These are phyloP conservation scores for Senna tora DNA, from an alignment of 306 rosid genomes.

Conservation along the genomic window DNA sequence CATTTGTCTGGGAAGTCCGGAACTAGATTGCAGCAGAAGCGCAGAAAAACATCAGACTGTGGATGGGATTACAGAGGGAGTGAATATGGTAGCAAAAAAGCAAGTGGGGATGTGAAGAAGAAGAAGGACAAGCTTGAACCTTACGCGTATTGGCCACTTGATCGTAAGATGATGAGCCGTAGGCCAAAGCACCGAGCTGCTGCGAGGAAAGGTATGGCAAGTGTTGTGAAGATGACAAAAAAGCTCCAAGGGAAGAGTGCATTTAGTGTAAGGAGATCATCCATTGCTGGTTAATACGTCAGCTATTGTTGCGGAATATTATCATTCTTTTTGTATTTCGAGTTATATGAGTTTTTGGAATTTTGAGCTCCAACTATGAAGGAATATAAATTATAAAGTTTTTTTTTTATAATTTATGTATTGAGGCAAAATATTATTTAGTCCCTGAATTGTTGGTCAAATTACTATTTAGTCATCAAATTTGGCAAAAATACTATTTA, in stretches of 20 bases:
- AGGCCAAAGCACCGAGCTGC: conserved; percentile 80
- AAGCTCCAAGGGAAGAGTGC: conserved; percentile 92
- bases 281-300: not conserved
- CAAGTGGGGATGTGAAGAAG: conserved; percentile 88
- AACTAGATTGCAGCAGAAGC: conserved; percentile 66
- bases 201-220: conserved; percentile 88
- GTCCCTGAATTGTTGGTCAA: too few relatives aligned
- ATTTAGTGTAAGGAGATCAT: conserved; percentile 45
- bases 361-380: conserved; percentile 25
- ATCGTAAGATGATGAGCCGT: conserved; percentile 95
- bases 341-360: conserved; percentile 20
- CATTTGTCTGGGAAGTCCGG: conserved; percentile 59
- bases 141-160: conserved; percentile 97
- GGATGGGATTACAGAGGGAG: conserved; percentile 92
- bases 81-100: conserved; percentile 88
- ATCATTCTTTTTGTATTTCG: conserved; percentile 3
- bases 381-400: not conserved
- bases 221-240: conserved; percentile 88
- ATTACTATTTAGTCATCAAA: too few relatives aligned
- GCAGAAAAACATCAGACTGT: conserved; percentile 68
- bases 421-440: too few relatives aligned
- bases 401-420: too few relatives aligned
- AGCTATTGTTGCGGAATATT: conserved; percentile 11
- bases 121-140: conserved; percentile 93
- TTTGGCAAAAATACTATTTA: too few relatives aligned